Base-by-base conservation (phyloP, 331 rosid genomes). In the Cydonia oblonga region DNA sequence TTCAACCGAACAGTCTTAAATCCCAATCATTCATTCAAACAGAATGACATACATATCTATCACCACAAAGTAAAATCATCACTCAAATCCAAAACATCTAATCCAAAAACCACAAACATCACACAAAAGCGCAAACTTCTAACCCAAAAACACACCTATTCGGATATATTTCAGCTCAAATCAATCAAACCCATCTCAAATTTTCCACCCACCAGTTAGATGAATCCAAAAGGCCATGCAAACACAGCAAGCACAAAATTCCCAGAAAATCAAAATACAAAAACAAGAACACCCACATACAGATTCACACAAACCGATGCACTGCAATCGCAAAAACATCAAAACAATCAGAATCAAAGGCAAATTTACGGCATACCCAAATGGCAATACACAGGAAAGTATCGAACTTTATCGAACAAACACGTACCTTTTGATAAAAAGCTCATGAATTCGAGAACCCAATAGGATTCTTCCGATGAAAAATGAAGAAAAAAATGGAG, bases 281-380 rank as follows among this genome's bases (percentile, higher is more conserved):
- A 59, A 64, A 40, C 23, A 61, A n/a, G 65, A 54, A 52, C 23
- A 82, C 76, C 81, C 81, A 64, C 28, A 38, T 5, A 70, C 67
- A 74, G 82, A 70, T 74, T 76, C 79, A 70, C 54, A 61, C 38
- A 46, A 28, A 72, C 46, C 78, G 80, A 78, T 71, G 72, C 76
- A 68, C 70, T 33, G 26, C 65, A 29, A 74, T 56, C 74, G 30
- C 33, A 73, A 67, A 61, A 44, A 22, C 70, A 71, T 3, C 38
- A 14, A 44, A 56, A 9, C 14, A 26, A 11, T 11, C 0, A 20
- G 7, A 49, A 22, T 8, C 33, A 42, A 12, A 9, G 2, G 19
- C 10, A 51, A 14, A 42, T 25, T 11, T 13, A 57, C 8, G 26
- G 29, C 62, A 10, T 42, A 42, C 23, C 16, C 19, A 67, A 65